Base-by-base conservation (phyloP, 306 rosid genomes). In the Ammopiptanthus mongolicus region DNA sequence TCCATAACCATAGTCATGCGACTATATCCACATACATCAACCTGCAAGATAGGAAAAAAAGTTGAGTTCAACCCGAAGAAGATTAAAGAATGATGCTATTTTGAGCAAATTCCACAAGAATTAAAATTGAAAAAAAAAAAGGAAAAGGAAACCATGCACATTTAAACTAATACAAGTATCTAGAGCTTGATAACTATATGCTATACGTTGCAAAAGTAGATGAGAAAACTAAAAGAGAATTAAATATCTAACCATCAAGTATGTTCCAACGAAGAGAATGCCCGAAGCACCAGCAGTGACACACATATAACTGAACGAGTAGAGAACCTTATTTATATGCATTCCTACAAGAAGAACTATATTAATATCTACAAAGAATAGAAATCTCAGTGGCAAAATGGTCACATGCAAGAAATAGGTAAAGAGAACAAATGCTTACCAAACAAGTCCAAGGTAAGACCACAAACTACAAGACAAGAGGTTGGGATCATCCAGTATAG, bases 291-390 rank as follows among this genome's bases (percentile, higher is more conserved):
- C 99, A 51, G 97, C 85, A 65, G 99, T 90, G 80, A 90, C 83
- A 44, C 93, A 89, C 85, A n/a, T 90, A 76, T 96, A 96, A 83
- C 98, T 96, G 63, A 90, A 81, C 12, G 97, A 25, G 81, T 96
- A 96, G 39, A 92, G 93, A 82, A 87, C 92, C 89, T 96, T 96
- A 84, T 96, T 96, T 81, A 90, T 78, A 81, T 87, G 96, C 97
- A 96, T 86, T 77, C 89, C 89, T 85, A 61, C 76, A 85, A 82
- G 17, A 75, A 52, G 11, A 58, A 34, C 37, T 15, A 63, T 0
- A 55, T 73, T 46, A 64, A 47, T 61, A 60, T 31, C 17, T 47
- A 56, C 22, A 51, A 66, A 15, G 3, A 69, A 44, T 15, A 70
- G 1, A 29, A 68, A 69, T 29, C 39, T 52, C 25, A 63, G n/a